These are phyloP conservation scores for Solanum hybrid DNA, from an alignment of 305 asterid genomes.

Conservation along the genomic window DNA sequence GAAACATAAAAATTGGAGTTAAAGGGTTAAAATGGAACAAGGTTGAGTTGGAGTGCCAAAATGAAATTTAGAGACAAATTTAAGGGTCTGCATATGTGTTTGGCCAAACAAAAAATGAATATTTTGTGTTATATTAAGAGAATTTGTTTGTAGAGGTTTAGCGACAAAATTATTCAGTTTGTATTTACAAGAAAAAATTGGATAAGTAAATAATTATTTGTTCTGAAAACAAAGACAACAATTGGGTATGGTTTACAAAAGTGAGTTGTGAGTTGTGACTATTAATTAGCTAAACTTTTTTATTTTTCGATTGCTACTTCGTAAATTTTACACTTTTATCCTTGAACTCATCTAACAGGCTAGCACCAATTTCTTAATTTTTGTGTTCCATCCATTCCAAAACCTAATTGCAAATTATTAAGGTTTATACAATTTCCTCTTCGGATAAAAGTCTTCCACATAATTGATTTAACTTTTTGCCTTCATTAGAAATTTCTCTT, in stretches of 20 bases:
- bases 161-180: background rate
- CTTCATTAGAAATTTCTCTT: background rate
- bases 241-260: background rate
- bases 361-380: background rate
- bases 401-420: background rate
- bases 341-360: background rate
- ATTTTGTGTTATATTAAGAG: background rate
- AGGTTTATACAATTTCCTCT: background rate
- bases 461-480: background rate
- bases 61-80: too few species aligned
- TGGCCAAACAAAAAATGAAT: background rate
- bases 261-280: background rate
- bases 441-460: background rate
- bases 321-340: background rate
- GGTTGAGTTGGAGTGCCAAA: too few species aligned
- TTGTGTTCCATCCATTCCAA: background rate
- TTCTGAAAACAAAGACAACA: background rate
- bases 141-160: background rate
- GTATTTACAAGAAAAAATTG: background rate
- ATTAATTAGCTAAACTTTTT: background rate
- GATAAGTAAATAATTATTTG: background rate
- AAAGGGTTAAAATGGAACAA: too few species aligned
- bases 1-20: too few species aligned
- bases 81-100: too few species aligned
- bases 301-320: background rate